Conservation (phyloP, 2,329 filamentous ascomycete genomes). For the Dactylellina drechsleri region DNA sequence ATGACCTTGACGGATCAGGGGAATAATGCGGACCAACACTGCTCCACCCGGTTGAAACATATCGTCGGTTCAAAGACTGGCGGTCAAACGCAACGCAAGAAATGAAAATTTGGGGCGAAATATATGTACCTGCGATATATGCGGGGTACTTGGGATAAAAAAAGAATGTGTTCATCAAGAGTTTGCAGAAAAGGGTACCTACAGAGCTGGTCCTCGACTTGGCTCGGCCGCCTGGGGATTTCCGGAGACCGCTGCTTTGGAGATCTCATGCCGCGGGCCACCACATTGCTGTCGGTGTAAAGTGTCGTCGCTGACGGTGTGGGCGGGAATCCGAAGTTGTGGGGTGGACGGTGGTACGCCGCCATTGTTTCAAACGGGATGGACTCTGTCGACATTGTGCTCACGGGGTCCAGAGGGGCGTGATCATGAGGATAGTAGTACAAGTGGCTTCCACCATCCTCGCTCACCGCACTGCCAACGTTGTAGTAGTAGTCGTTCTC, state of each 20-base stretch:
- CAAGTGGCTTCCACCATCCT: constrained; percentile 37
- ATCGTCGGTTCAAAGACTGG: not conserved
- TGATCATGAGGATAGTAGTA: constrained; percentile 46
- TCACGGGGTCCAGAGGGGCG: constrained; percentile 30
- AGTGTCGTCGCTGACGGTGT: constrained; percentile 48
- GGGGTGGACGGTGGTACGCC: constrained; percentile 41
- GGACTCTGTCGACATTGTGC: constrained; percentile 32
- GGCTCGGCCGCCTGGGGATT: constrained; percentile 38
- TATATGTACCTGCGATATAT: not conserved
- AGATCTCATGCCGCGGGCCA: constrained; percentile 49
- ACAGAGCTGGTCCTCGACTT: constrained; percentile 53
- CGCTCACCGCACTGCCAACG: constrained; percentile 37
- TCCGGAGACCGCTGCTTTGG: constrained; percentile 45
- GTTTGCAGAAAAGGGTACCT: constrained; percentile 9
- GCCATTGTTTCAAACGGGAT: constrained; percentile 36
- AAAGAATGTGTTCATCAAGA: too few relatives aligned
- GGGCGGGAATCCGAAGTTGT: constrained; percentile 47
- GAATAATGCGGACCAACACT: constrained; percentile 44
- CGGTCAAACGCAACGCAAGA: constrained; percentile 22
- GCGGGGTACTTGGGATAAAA: too few relatives aligned
- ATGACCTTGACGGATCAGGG: constrained; percentile 46
- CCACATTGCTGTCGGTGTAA: constrained; percentile 46
- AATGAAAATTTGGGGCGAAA: not conserved
- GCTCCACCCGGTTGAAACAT: constrained; percentile 46
- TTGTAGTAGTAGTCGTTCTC: constrained; percentile 53